Evolutionary conservation across 2,329 filamentous ascomycete genomes (phyloP), one percentile per base, ranked within the genome.

Genomic region (Fusarium nygamai): DNA sequence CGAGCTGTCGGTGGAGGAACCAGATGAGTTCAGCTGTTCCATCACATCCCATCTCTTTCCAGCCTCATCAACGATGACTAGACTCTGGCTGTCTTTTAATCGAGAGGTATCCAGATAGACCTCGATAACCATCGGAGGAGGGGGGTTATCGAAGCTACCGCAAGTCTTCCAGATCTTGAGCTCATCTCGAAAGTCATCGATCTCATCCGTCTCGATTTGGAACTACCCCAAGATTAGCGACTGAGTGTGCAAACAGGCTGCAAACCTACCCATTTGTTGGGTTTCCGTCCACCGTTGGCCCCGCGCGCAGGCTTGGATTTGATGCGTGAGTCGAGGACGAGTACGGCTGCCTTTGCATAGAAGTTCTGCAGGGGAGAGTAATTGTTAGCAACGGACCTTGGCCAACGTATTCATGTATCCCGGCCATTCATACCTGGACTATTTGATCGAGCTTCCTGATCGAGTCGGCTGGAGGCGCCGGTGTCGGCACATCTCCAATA

Each of bases 11-110:
- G 80, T 89, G 72, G 82, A 89, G 39, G 86, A 85, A 51, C 86
- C 87, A 12, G 91, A 91, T 43, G 88, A 87, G 78, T 92, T 92
- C 69, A 98, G 86, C 48, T 94, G 93, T 80, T 97, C 95, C 77
- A 93, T 85, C 24, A 98, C 96, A 85, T 98, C 95, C 93, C 94
- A 98, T 72, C 94, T 91, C 85, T 97, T 97, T 57, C 95, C 96
- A 79, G 93, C 88, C 36, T 98, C 94, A 83, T 98, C 96, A 51
- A 96, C 85, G 71, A 96, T 90, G 64, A 98, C 95, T 60, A 99
- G 86, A 76, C 93, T 95, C 83, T 99, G 95, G 78, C 92, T 96
- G 69, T 92, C 91, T 47, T 93, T 93, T 61, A 98, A 87, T 38
- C 91, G 89, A 41, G 93, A 92, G 19, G 92, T 91, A 81, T 98